Conservation (phyloP, 129 eudicot species). For the Arctium minus region DNA sequence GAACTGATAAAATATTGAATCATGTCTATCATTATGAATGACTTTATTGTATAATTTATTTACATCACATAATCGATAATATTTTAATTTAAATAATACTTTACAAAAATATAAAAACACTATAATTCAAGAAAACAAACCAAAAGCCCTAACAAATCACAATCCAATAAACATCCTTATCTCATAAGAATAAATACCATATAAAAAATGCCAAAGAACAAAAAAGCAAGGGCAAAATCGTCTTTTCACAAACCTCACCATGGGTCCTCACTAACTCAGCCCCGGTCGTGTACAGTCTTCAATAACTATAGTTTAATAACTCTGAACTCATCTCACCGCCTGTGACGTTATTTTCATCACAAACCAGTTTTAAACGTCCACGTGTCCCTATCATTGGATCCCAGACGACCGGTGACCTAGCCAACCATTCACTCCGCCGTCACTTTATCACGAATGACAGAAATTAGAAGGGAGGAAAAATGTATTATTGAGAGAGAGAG, state of each 20-base stretch:
- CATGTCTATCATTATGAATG: background rate
- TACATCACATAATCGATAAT: background rate
- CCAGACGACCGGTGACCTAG: background rate
- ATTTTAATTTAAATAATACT: too few species aligned
- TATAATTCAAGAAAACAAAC: background rate
- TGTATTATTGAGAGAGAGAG: conserved; percentile 21
- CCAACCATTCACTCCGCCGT: background rate
- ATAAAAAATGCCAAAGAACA: conserved; percentile 4
- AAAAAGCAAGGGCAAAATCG: conserved; percentile 10
- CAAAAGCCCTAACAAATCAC: background rate
- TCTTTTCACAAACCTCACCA: background rate
- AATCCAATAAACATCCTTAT: conserved; percentile 23
- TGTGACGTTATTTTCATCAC: background rate
- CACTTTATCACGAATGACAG: conserved; percentile 17
- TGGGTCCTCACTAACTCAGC: conserved; percentile 21
- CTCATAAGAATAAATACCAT: conserved; percentile 11
- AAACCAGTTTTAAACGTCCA: background rate
- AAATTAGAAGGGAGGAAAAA: conserved; percentile 12
- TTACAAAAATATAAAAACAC: background rate
- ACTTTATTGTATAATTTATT: background rate
- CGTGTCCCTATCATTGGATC: background rate
- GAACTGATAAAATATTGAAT: background rate
- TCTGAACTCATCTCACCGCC: background rate
- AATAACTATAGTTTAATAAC: conserved; percentile 18
- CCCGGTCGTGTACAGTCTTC: conserved; percentile 23